Evolutionary conservation across 352 stramenopile species (phyloP).

Genomic region (Phytophthora sp.): DNA sequence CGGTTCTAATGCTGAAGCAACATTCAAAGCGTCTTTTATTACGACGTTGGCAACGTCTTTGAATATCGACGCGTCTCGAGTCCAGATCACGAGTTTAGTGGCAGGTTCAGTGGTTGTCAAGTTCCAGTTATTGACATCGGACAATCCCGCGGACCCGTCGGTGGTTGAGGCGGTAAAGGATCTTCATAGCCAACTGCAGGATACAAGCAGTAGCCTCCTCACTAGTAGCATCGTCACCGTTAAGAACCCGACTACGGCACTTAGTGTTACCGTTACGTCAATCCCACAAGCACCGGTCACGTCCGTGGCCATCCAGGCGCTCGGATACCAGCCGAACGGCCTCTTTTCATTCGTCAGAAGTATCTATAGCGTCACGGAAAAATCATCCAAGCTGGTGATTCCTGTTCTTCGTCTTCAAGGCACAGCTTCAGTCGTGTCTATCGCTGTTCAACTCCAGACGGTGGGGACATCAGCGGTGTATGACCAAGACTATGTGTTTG

Average conservation of each 20-base stretch:
- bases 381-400: slow-evolving; percentile 45
- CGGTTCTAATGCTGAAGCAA: slow-evolving; percentile 52
- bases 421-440: slow-evolving; percentile 40
- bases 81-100: slow-evolving; percentile 56
- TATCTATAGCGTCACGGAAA: slow-evolving; percentile 68
- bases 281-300: slow-evolving; percentile 9
- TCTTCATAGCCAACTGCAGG: slow-evolving; percentile 47
- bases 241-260: slow-evolving; percentile 38
- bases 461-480: slow-evolving; percentile 41
- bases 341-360: slow-evolving; percentile 66
- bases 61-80: slow-evolving; percentile 52
- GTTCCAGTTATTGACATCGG: slow-evolving; percentile 60
- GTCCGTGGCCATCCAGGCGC: slow-evolving; percentile 45
- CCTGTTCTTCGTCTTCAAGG: slow-evolving; percentile 64
- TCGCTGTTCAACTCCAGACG: slow-evolving; percentile 50
- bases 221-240: slow-evolving; percentile 40
- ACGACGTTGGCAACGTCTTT: slow-evolving; percentile 43
- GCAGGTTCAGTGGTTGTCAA: slow-evolving; percentile 72
- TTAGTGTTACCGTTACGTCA: slow-evolving; percentile 41
- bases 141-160: slow-evolving; percentile 52
- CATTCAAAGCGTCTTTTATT: slow-evolving; percentile 59
- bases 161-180: slow-evolving; percentile 54
- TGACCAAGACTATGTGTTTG: slow-evolving; percentile 48
- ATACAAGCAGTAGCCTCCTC: slow-evolving; percentile 47
- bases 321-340: slow-evolving; percentile 64